Evolutionary conservation across 257 asterid genomes (phyloP).

Genomic region (Solanum habrochaites): DNA sequence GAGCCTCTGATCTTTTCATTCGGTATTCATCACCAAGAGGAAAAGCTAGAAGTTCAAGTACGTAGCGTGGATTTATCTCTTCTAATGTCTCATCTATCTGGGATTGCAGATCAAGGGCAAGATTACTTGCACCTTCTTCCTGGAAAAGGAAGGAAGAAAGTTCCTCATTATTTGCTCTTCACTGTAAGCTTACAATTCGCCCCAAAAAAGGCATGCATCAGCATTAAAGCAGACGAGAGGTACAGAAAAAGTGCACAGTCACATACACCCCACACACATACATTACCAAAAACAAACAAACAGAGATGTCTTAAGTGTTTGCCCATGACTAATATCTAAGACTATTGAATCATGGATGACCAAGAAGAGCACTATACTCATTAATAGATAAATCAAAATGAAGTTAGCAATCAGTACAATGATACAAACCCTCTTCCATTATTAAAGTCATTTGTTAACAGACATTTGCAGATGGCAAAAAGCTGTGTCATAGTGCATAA

Average conservation of each 20-base stretch:
- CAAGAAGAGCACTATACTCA: neutral
- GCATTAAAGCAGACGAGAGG: neutral
- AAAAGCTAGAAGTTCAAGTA: constrained; percentile 70
- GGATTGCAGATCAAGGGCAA: constrained; percentile 83
- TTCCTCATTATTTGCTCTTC: neutral
- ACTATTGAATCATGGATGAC: neutral
- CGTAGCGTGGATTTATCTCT: constrained; percentile 80
- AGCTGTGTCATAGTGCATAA: neutral
- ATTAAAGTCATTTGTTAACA: neutral
- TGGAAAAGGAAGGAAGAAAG: constrained; percentile 7
- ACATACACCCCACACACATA: neutral
- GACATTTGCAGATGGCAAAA: neutral
- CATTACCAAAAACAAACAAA: neutral
- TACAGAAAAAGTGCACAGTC: no score
- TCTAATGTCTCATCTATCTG: constrained; percentile 93
- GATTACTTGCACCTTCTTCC: constrained; percentile 98
- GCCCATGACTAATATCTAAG: neutral
- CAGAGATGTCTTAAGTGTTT: neutral
- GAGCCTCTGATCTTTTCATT: constrained; percentile 73
- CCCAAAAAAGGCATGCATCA: neutral
- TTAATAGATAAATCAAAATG: neutral
- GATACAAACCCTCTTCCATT: neutral
- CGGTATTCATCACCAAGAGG: constrained; percentile 68
- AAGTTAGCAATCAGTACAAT: neutral
- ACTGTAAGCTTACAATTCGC: neutral